Conservation (phyloP, 2,329 filamentous ascomycete genomes). For the Monosporascus sp. region DNA sequence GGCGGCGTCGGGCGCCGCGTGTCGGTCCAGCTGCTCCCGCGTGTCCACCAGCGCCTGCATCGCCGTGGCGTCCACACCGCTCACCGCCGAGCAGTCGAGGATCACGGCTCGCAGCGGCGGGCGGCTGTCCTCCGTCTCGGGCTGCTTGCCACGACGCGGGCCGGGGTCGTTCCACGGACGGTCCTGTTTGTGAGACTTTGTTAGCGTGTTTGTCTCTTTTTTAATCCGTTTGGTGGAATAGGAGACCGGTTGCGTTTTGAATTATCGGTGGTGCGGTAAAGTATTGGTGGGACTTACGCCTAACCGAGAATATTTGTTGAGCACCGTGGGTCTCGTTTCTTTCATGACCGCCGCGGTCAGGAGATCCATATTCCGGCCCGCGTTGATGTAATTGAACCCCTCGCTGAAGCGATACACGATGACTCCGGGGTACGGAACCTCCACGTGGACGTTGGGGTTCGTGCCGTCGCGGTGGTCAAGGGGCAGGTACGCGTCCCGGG, state of each 20-base stretch:
- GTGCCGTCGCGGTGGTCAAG: slow-evolving; percentile 45
- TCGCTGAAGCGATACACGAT: slow-evolving; percentile 52
- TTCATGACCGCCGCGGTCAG: slow-evolving; percentile 41
- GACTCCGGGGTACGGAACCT: slow-evolving; percentile 47
- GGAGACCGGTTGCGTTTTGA: neutral
- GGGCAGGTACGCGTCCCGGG: slow-evolving; percentile 40
- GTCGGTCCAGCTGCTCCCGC: slow-evolving; percentile 47
- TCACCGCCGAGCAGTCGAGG: slow-evolving; percentile 51
- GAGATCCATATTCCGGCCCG: slow-evolving; percentile 44
- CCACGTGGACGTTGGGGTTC: slow-evolving; percentile 41
- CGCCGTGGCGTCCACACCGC: slow-evolving; percentile 51
- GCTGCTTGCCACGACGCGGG: slow-evolving; percentile 15
- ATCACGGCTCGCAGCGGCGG: slow-evolving; percentile 46
- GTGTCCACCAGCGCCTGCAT: slow-evolving; percentile 50
- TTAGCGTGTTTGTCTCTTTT: neutral
- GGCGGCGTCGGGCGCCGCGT: slow-evolving; percentile 39
- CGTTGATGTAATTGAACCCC: slow-evolving; percentile 53
- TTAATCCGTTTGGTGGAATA: too few relatives aligned
- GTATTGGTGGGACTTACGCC: slow-evolving; percentile 31
- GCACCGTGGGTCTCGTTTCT: slow-evolving; percentile 40
- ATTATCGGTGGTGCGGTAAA: slow-evolving; percentile 12
- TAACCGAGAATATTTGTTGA: slow-evolving; percentile 38
- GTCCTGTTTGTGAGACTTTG: slow-evolving; percentile 14
- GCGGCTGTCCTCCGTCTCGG: slow-evolving; percentile 19
- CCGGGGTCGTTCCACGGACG: slow-evolving; percentile 38